Percentiles rank a stretch among this genome's conserved stretches.
These are phyloP conservation scores for Backusella australiensis DNA, from an alignment of 192 early-diverging fungal genomes.

Conservation along the genomic window DNA sequence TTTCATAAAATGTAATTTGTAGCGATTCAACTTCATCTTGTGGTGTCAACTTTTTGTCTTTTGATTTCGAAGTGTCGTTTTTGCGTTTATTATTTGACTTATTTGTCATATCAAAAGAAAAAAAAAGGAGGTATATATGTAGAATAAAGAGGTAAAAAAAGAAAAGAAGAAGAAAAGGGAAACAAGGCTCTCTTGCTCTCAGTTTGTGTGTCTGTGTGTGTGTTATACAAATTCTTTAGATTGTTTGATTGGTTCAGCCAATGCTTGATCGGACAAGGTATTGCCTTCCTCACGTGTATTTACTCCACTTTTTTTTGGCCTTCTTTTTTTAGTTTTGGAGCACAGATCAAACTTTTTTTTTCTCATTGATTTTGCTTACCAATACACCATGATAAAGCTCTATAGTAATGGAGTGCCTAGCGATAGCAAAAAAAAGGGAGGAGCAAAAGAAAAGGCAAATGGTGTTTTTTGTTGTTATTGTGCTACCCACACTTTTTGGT, in stretches of 20 bases:
- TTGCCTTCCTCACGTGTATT: neutral
- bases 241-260: neutral
- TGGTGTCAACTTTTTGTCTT: conserved; percentile 5
- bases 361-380: neutral
- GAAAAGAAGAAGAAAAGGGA: neutral
- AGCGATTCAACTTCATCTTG: conserved; percentile 38
- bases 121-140: neutral
- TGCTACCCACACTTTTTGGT: neutral
- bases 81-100: conserved; percentile 3
- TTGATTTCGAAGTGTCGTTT: neutral
- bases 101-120: neutral
- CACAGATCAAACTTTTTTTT: neutral
- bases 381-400: neutral
- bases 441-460: neutral
- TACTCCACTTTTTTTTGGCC: neutral
- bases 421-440: neutral
- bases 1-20: conserved; percentile 45
- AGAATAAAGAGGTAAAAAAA: neutral
- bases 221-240: neutral
- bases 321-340: neutral
- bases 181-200: neutral
- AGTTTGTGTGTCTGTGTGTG: neutral
- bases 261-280: neutral
- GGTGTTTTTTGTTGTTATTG: neutral
- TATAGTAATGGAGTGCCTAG: too few relatives aligned